Conservation (phyloP, 129 eudicot genomes). For the Lonicera japonica region DNA sequence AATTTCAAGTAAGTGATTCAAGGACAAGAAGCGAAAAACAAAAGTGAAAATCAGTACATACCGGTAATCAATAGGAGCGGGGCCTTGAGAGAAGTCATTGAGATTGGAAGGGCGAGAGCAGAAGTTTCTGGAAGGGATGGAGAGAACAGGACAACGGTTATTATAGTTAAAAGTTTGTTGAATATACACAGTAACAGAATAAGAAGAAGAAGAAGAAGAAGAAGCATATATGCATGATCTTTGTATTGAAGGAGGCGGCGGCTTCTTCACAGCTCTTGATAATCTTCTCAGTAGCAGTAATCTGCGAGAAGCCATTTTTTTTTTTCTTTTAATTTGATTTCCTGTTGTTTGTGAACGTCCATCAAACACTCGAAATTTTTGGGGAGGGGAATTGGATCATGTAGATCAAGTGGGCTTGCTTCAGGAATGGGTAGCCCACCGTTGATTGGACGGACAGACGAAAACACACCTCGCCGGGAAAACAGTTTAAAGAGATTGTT, state of each 20-base stretch:
- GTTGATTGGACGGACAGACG: too few relatives aligned
- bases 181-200: conserved; percentile 6
- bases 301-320: conserved; percentile 26
- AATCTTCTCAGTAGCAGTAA: conserved; percentile 21
- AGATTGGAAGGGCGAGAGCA: conserved; percentile 30
- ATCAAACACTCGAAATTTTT: too few relatives aligned
- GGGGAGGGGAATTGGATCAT: too few relatives aligned
- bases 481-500: too few relatives aligned
- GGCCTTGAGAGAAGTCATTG: conserved; percentile 37
- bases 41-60: background rate
- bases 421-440: conserved; percentile 8
- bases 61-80: conserved; percentile 62
- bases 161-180: conserved; percentile 8
- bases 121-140: conserved; percentile 24
- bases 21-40: background rate
- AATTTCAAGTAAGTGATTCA: background rate
- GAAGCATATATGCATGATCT: background rate
- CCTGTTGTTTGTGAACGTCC: too few relatives aligned
- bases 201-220: too few relatives aligned
- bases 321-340: too few relatives aligned
- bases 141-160: background rate
- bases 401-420: too few relatives aligned
- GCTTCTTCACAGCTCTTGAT: conserved; percentile 18
- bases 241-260: conserved; percentile 1
- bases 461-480: too few relatives aligned